Evolutionary conservation across 352 stramenopile genomes (phyloP).

Genomic region (Blastocystis sp.): DNA sequence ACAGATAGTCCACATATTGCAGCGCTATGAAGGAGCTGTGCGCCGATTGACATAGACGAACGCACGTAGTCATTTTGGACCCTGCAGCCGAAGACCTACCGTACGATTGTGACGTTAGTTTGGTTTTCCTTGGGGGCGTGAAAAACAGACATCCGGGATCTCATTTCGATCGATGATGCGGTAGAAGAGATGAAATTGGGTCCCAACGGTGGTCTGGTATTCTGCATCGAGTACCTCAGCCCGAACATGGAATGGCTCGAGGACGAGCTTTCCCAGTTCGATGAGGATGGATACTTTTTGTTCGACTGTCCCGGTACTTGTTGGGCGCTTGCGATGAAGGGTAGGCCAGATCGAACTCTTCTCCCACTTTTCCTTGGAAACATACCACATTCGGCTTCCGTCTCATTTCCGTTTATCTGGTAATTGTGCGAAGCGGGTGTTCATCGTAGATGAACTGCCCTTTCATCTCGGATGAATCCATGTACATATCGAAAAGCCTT

Average conservation of each 20-base stretch:
- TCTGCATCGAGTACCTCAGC: conserved; percentile 91
- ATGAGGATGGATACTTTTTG: conserved; percentile 91
- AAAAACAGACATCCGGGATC: conserved; percentile 80
- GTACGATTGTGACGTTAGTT: conserved; percentile 68
- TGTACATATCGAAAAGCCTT: conserved; percentile 95
- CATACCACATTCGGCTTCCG: conserved; percentile 75
- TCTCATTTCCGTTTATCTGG: conserved; percentile 79
- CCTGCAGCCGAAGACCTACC: conserved; percentile 72
- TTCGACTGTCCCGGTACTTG: conserved; percentile 92
- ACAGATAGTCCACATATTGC: conserved; percentile 83
- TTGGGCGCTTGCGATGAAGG: conserved; percentile 27
- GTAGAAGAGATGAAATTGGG: conserved; percentile 94
- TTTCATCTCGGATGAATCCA: conserved; percentile 89
- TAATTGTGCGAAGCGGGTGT: conserved; percentile 79
- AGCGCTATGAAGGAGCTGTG: conserved; percentile 88
- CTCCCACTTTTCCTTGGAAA: conserved; percentile 77
- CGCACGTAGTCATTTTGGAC: conserved; percentile 73
- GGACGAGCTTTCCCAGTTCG: conserved; percentile 84
- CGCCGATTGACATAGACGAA: conserved; percentile 78
- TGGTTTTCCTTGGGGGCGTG: background rate
- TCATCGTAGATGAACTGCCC: conserved; percentile 80
- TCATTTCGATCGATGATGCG: conserved; percentile 91
- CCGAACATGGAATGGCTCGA: conserved; percentile 92
- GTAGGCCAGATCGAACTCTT: conserved; percentile 86
- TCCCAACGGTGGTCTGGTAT: conserved; percentile 94